These are phyloP conservation scores for Phlebiopsis gigantea DNA, from an alignment of 768 basidiomycete species.

Conservation along the genomic window DNA sequence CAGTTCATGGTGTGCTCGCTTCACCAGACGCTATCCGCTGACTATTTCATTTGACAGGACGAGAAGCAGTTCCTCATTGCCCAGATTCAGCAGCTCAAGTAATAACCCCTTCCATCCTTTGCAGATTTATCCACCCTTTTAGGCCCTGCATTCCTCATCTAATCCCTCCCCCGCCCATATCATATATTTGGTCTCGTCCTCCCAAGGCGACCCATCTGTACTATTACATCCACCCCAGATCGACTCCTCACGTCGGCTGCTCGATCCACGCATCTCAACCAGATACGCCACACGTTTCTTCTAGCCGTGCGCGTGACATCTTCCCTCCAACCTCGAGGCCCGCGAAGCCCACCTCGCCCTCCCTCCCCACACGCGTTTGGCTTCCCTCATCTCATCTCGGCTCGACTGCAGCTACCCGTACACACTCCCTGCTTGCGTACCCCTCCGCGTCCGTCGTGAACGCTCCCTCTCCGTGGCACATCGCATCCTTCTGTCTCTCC, in stretches of 20 bases:
- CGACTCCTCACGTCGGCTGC: background rate
- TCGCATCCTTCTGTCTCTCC: background rate
- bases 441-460: too few species aligned
- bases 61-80: conserved; percentile 95
- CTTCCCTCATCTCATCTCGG: too few species aligned
- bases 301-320: background rate
- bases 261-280: background rate
- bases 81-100: conserved; percentile 73
- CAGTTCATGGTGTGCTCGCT: too few species aligned
- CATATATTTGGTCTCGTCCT: background rate
- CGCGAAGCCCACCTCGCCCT: too few species aligned
- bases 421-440: too few species aligned
- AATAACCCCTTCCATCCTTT: background rate
- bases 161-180: background rate
- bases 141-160: background rate
- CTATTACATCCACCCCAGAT: background rate
- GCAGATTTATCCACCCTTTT: background rate
- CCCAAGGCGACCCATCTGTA: background rate
- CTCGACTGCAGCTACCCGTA: too few species aligned
- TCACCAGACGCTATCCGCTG: background rate
- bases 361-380: too few species aligned
- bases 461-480: too few species aligned
- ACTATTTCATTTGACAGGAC: conserved; percentile 38
- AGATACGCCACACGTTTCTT: background rate
- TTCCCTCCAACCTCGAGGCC: background rate